A percentile compares a stretch with the other conserved stretches of the same genome.
These are phyloP conservation scores for Globisporangium cystogenes DNA, from an alignment of 352 stramenopile species.

Conservation along the genomic window DNA sequence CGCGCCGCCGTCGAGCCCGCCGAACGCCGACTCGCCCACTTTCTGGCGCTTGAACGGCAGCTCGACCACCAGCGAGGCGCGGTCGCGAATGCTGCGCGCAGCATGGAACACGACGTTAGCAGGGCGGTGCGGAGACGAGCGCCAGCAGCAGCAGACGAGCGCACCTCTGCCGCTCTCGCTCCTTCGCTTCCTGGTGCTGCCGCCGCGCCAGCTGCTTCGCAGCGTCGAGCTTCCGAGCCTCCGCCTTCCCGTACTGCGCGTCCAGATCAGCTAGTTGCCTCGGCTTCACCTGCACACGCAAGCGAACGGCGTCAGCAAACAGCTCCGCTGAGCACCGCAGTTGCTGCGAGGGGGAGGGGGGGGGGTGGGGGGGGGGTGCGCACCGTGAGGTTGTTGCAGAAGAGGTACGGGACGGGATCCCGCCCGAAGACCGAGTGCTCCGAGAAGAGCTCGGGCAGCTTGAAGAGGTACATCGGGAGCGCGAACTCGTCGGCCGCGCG, in stretches of 20 bases:
- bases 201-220: constrained; percentile 2
- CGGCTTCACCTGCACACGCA: not conserved
- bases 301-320: not conserved
- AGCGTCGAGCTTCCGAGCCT: constrained; percentile 14
- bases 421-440: constrained; percentile 57
- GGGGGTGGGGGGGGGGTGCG: not conserved
- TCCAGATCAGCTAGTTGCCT: constrained; percentile 2
- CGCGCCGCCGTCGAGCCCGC: constrained; percentile 6
- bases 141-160: not conserved
- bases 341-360: not conserved
- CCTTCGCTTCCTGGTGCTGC: constrained; percentile 8
- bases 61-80: constrained; percentile 5
- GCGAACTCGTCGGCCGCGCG: constrained; percentile 20
- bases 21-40: constrained; percentile 25
- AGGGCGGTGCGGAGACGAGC: constrained; percentile 2
- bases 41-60: constrained; percentile 34
- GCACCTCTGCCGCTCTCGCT: constrained; percentile 9
- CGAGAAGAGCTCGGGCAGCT: constrained; percentile 49
- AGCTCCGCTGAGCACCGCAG: not conserved
- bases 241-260: constrained; percentile 3
- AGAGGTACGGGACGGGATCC: constrained; percentile 60
- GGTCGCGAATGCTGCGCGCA: constrained; percentile 9
- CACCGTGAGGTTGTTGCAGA: constrained; percentile 77
- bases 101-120: not conserved
- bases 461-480: constrained; percentile 53